These are phyloP conservation scores for Shiraia bambusicola DNA, from an alignment of 2,329 filamentous ascomycete species.

Conservation along the genomic window DNA sequence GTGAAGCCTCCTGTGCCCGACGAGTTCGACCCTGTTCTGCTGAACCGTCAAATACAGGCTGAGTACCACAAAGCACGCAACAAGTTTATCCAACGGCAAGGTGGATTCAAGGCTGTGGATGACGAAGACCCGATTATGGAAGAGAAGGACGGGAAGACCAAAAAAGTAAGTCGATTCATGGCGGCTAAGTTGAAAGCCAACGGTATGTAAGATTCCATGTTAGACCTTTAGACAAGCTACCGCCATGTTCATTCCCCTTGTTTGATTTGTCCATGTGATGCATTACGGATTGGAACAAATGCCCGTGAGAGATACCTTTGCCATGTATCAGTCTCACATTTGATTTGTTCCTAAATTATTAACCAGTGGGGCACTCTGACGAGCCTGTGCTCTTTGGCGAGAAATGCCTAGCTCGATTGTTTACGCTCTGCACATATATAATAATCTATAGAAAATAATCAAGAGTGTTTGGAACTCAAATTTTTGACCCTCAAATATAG, in stretches of 20 bases:
- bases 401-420: slow-evolving; percentile 34
- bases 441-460: not conserved
- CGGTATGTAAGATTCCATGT: slow-evolving; percentile 26
- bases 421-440: slow-evolving; percentile 27
- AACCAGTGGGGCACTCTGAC: slow-evolving; percentile 34
- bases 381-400: slow-evolving; percentile 24
- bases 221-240: too few species aligned
- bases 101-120: slow-evolving; percentile 71
- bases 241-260: not conserved
- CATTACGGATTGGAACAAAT: slow-evolving; percentile 31
- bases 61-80: slow-evolving; percentile 85
- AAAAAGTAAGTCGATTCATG: slow-evolving; percentile 71
- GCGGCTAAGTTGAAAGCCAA: slow-evolving; percentile 60
- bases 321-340: slow-evolving; percentile 43
- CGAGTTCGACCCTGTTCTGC: slow-evolving; percentile 66
- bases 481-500: too few species aligned
- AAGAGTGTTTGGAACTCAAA: too few species aligned
- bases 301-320: slow-evolving; percentile 41
- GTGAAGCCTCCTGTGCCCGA: slow-evolving; percentile 45
- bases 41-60: slow-evolving; percentile 74
- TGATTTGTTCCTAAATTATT: slow-evolving; percentile 40
- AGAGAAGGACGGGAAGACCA: slow-evolving; percentile 61
- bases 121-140: slow-evolving; percentile 67
- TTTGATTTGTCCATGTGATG: slow-evolving; percentile 5
- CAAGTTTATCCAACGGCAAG: slow-evolving; percentile 77